These are phyloP conservation scores for Tuber brumale DNA, from an alignment of 495 filamentous ascomycete genomes.

Conservation along the genomic window DNA sequence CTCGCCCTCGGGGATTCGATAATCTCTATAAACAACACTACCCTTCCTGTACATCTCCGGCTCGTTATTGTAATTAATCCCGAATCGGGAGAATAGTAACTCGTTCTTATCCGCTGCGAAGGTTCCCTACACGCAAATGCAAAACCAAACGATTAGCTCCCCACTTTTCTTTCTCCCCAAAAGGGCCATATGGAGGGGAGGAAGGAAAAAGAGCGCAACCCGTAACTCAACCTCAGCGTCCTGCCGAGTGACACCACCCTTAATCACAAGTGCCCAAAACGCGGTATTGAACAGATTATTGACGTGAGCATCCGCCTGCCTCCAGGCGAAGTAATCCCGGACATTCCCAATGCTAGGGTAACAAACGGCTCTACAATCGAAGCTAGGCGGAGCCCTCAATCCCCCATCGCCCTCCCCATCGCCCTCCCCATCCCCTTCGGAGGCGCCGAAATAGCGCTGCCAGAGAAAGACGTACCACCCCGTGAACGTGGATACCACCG, in stretches of 20 bases:
- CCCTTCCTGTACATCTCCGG: constrained; percentile 88
- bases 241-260: constrained; percentile 64
- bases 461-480: constrained; percentile 80
- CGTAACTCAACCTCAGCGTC: constrained; percentile 74
- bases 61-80: constrained; percentile 97
- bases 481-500: constrained; percentile 88
- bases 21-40: constrained; percentile 78
- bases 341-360: constrained; percentile 75
- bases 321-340: constrained; percentile 92
- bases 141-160: too few relatives aligned
- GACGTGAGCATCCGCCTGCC: constrained; percentile 91
- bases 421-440: too few relatives aligned
- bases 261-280: constrained; percentile 80
- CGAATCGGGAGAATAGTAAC: constrained; percentile 80
- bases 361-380: constrained; percentile 83
- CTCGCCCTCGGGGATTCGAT: constrained; percentile 41
- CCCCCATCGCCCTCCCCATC: constrained; percentile 36
- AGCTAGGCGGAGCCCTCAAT: constrained; percentile 71
- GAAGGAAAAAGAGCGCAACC: constrained; percentile 47
- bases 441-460: constrained; percentile 53
- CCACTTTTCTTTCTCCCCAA: background rate
- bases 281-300: constrained; percentile 98
- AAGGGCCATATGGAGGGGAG: too few relatives aligned
- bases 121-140: constrained; percentile 65
- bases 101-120: constrained; percentile 86